Percentiles rank a stretch among this genome's conserved stretches.
phyloP scores from a whole-genome alignment of 345 rosid species.

The Mangifera indica region DNA sequence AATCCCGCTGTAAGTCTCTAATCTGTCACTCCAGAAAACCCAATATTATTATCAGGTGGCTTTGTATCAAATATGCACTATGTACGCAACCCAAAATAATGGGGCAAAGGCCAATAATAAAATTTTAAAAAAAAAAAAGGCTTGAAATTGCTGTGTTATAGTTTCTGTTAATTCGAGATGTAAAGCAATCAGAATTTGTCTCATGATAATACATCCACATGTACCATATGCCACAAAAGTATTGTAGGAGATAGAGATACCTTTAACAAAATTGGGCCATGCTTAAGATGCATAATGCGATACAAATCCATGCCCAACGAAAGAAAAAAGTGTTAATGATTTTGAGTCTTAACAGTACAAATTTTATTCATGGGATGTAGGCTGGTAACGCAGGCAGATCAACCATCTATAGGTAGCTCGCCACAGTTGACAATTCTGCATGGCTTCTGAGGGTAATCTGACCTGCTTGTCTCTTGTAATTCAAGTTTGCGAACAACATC shows the following conservation, averaged over 20 bases:
- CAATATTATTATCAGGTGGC: background rate
- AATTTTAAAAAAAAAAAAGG: background rate
- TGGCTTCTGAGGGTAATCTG: constrained; percentile 56
- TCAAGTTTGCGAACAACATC: constrained; percentile 72
- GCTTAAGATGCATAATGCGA: background rate
- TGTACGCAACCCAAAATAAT: background rate
- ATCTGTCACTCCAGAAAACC: background rate
- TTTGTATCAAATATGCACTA: background rate
- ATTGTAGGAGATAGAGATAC: constrained; percentile 11
- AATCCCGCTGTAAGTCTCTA: constrained; percentile 3
- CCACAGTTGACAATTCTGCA: constrained; percentile 83
- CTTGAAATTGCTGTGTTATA: background rate
- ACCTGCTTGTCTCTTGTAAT: constrained; percentile 69
- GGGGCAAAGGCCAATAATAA: background rate
- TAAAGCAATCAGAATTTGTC: background rate
- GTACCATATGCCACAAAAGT: constrained; percentile 7
- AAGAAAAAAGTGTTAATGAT: constrained; percentile 12
- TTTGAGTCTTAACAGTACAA: background rate
- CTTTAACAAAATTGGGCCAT: background rate
- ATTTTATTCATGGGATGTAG: background rate
- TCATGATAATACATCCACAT: constrained; percentile 1
- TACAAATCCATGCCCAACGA: background rate
- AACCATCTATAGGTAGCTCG: constrained; percentile 68
- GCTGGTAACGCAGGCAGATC: no score
- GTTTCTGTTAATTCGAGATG: background rate